Conservation (phyloP, 176 grass and related monocot species). For the Zea luxurians region DNA sequence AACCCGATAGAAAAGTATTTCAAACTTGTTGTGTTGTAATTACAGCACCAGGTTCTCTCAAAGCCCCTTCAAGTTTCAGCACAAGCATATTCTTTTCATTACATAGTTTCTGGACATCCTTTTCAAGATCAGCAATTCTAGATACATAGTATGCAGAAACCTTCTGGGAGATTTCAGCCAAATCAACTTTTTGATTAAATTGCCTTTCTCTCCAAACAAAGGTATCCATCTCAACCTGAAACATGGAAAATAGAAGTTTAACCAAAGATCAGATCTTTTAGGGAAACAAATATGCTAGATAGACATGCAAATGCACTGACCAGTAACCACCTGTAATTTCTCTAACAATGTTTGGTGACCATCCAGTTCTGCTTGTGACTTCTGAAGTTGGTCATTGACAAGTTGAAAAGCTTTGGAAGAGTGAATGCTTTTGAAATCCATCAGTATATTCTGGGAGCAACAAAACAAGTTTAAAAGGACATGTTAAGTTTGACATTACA, state of each 20-base stretch:
- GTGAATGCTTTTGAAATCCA: slow-evolving; percentile 74
- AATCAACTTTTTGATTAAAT: slow-evolving; percentile 64
- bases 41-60: slow-evolving; percentile 85
- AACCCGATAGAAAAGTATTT: slow-evolving; percentile 27
- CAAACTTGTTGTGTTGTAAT: slow-evolving; percentile 15
- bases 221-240: slow-evolving; percentile 83
- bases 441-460: slow-evolving; percentile 71
- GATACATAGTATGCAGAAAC: slow-evolving; percentile 54
- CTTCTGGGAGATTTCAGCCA: slow-evolving; percentile 66
- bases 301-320: slow-evolving; percentile 48
- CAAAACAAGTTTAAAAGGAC: not conserved
- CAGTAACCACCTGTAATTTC: slow-evolving; percentile 97
- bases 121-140: slow-evolving; percentile 73
- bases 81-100: slow-evolving; percentile 69
- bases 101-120: slow-evolving; percentile 59
- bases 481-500: not conserved
- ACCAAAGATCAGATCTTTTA: slow-evolving; percentile 11
- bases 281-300: slow-evolving; percentile 17
- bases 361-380: slow-evolving; percentile 67
- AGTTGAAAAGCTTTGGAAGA: slow-evolving; percentile 77
- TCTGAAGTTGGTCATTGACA: slow-evolving; percentile 67
- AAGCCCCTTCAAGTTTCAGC: slow-evolving; percentile 78
- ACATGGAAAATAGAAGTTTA: slow-evolving; percentile 43
- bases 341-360: slow-evolving; percentile 51
- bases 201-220: slow-evolving; percentile 83